A percentile compares a stretch with the other conserved stretches of the same genome.
Conservation (phyloP, 208 protist species). For the Acanthamoeba castellanii region DNA sequence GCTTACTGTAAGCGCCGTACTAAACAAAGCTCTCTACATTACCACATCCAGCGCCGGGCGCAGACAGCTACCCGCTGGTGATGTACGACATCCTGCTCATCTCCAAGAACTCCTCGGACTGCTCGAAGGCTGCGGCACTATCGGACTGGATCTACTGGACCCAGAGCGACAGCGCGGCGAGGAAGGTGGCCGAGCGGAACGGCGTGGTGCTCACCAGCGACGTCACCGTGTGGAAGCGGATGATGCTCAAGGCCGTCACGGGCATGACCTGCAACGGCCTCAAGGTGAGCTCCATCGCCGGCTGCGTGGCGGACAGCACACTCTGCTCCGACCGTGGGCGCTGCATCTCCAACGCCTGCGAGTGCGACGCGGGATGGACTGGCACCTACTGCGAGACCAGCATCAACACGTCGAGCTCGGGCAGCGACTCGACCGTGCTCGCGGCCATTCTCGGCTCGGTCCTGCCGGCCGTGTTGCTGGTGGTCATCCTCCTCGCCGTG, state of each 20-base stretch:
- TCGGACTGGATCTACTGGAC: conserved; percentile 62
- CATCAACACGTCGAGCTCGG: background rate
- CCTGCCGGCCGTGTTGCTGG: background rate
- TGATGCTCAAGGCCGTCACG: background rate
- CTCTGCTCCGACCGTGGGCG: conserved; percentile 16
- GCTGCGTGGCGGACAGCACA: background rate
- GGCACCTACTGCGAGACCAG: conserved; percentile 40
- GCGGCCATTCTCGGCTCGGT: background rate
- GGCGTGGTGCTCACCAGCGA: background rate
- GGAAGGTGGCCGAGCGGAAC: background rate
- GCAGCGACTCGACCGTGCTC: background rate
- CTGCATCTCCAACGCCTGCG: background rate
- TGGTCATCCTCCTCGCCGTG: background rate
- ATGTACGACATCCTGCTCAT: background rate
- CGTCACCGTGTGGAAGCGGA: background rate
- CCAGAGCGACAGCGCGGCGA: background rate
- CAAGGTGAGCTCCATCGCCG: background rate
- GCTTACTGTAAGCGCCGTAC: background rate
- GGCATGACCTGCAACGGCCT: background rate
- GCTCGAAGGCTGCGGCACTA: conserved; percentile 7
- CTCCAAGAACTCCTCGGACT: background rate
- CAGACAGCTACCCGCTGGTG: background rate
- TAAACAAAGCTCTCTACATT: background rate
- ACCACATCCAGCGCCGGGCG: background rate
- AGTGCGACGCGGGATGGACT: background rate